Evolutionary conservation across 192 early-diverging fungal genomes (phyloP), one percentile per base, ranked within the genome.

Genomic region (Coemansia erecta): DNA sequence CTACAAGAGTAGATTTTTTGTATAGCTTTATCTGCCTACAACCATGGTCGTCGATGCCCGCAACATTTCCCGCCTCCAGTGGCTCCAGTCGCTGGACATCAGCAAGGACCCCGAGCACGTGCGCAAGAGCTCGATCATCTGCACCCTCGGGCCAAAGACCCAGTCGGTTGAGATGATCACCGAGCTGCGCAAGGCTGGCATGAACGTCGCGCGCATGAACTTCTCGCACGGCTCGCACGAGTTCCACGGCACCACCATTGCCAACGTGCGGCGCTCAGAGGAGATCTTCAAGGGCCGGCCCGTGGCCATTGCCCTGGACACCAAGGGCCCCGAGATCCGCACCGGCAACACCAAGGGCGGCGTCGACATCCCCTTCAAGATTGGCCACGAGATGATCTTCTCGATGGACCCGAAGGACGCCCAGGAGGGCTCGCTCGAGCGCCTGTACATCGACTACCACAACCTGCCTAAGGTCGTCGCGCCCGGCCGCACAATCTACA

Each of bases 291-390:
- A 65, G 52, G 82, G 71, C 21, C 70, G 74, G 48, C 73, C 82
- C 11, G 74, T 83, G 21, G 90, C 83, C 33, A 89, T 92, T 67
- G 90, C 90, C 10, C 77, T 92, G 18, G 90, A 92, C 73, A 92
- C 89, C 63, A 92, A 92, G 77, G 90, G 90, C 26, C 90, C 90
- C 24, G 90, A 92, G 81, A 92, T 92, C 80, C 88, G 91, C 48
- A 93, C 90, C 14, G 91, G 91, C 65, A 81, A 85, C 61, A 89
- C 90, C 84, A 84, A 81, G 66, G 85, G 85, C 72, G 86, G 85
- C 60, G 59, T 76, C 22, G 89, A 92, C 60, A 71, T 92, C 22
- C 85, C 89, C 15, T 88, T 92, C 73, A 63, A 73, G 35, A 81
- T 80, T 37, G 91, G 90, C 24, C 91, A 93, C 69, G 84, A 87